phyloP scores from a whole-genome alignment of 2,329 filamentous ascomycete genomes.

The Xylariaceae sp. region DNA sequence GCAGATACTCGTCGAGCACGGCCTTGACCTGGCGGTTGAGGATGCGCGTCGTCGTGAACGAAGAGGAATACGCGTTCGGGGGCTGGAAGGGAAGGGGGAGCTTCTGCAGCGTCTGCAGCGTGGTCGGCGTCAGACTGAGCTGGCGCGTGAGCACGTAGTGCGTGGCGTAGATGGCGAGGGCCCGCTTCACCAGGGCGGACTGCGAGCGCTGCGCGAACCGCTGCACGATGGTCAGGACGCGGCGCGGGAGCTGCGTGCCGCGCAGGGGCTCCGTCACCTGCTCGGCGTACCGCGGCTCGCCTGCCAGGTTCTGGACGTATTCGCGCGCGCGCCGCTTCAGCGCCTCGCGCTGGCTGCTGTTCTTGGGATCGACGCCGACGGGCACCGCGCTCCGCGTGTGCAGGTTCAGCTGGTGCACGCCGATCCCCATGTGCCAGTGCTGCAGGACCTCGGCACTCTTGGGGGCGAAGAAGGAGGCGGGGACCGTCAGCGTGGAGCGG shows the following conservation, averaged over 20 bases:
- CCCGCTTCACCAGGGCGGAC: constrained; percentile 58
- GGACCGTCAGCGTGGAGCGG: constrained; percentile 52
- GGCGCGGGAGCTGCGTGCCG: constrained; percentile 54
- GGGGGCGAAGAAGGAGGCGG: constrained; percentile 60
- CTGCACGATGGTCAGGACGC: constrained; percentile 56
- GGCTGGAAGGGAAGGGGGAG: background rate
- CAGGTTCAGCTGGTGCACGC: constrained; percentile 49
- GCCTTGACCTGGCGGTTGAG: constrained; percentile 64
- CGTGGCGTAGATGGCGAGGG: constrained; percentile 60
- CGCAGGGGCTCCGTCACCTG: constrained; percentile 57
- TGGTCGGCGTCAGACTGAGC: constrained; percentile 56
- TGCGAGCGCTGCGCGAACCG: constrained; percentile 50
- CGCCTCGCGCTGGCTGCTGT: constrained; percentile 51
- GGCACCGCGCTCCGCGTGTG: constrained; percentile 53
- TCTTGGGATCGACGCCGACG: constrained; percentile 57
- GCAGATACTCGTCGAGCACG: constrained; percentile 61
- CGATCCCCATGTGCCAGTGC: constrained; percentile 57
- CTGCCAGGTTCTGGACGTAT: constrained; percentile 56
- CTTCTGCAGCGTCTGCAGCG: constrained; percentile 52
- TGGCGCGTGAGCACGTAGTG: constrained; percentile 64
- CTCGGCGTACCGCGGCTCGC: constrained; percentile 56
- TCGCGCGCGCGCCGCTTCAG: constrained; percentile 54
- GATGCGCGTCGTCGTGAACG: constrained; percentile 59
- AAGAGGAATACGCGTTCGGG: constrained; percentile 29
- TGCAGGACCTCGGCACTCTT: constrained; percentile 55